These are phyloP conservation scores for Lactuca saligna DNA, from an alignment of 129 eudicot genomes.

Conservation along the genomic window DNA sequence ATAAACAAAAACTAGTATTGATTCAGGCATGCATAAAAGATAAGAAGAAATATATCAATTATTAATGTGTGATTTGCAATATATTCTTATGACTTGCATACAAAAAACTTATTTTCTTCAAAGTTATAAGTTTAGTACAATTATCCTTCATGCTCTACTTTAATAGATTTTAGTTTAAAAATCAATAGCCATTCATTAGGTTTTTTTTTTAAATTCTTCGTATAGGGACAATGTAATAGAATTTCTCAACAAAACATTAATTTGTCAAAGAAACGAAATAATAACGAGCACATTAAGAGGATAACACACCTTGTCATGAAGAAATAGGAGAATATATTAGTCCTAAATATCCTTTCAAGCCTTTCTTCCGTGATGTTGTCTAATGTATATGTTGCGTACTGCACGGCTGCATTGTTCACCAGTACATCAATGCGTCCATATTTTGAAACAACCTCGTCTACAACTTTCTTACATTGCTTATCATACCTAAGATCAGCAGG, in stretches of 20 bases:
- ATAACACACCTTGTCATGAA: slow-evolving; percentile 48
- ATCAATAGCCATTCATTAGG: too few species aligned
- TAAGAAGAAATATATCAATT: too few species aligned
- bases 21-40: too few species aligned
- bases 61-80: too few species aligned
- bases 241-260: background rate
- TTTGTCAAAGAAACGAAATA: background rate
- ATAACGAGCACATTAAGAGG: background rate
- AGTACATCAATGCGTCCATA: slow-evolving; percentile 61
- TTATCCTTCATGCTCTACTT: too few species aligned
- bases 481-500: slow-evolving; percentile 59
- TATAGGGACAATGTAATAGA: background rate
- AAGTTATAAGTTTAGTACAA: too few species aligned
- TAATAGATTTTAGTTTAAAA: too few species aligned
- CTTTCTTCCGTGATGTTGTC: slow-evolving; percentile 72
- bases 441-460: slow-evolving; percentile 54
- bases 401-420: slow-evolving; percentile 25
- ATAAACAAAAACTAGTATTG: too few species aligned
- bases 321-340: slow-evolving; percentile 67
- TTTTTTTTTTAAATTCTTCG: too few species aligned
- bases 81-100: too few species aligned
- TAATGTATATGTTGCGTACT: slow-evolving; percentile 39
- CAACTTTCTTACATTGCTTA: slow-evolving; percentile 61
- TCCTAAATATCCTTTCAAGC: slow-evolving; percentile 74
- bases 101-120: too few species aligned